Evolutionary conservation across 164 flowering plant genomes (phyloP), one percentile per base, ranked within the genome.

Genomic region (Amborella trichopoda): DNA sequence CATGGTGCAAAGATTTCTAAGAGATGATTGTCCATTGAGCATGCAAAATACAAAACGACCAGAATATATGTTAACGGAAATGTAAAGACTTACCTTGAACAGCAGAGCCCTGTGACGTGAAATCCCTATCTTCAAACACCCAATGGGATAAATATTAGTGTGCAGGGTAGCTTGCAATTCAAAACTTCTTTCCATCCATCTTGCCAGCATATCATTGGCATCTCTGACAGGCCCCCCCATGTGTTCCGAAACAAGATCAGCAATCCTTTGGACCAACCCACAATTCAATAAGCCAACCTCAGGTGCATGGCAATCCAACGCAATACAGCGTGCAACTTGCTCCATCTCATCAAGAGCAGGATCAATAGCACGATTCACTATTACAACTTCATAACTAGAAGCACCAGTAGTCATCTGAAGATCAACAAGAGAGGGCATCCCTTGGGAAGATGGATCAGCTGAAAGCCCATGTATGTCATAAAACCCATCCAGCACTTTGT

Each of bases 211-310:
- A 20, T 79, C 50, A 68, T 70, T 81, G 53, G 93, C 89, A 80
- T 93, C 94, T 68, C 64, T 69, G 19, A 83, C 97, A 23, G 95
- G 83, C 13, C 97, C 99, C 68, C 99, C 99, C 94, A 93, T 78
- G 56, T 89, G 91, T 34, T 68, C 83, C 3, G 79, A 80, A 34
- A 93, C 95, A 46, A 93, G 74, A 46, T 93, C 99, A 54, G 99
- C 89, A 48, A 93, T 74, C 20, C 41, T 18, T 38, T 38, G 41
- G 21, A 38, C 41, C 41, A 38, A 38, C 69, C 84, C 72, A 53
- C 79, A 83, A 24, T 75, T 87, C 64, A 85, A 61, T 28, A 75
- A 22, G 41, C 64, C 61, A 52, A 77, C 73, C 48, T 76, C 65
- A 19, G 75, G 46, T 28, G 68, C 56, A 52, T 83, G 67, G 60